Evolutionary conservation across 805 yeast species (phyloP), one percentile per base, ranked within the genome.

Genomic region (Spathaspora sp.): DNA sequence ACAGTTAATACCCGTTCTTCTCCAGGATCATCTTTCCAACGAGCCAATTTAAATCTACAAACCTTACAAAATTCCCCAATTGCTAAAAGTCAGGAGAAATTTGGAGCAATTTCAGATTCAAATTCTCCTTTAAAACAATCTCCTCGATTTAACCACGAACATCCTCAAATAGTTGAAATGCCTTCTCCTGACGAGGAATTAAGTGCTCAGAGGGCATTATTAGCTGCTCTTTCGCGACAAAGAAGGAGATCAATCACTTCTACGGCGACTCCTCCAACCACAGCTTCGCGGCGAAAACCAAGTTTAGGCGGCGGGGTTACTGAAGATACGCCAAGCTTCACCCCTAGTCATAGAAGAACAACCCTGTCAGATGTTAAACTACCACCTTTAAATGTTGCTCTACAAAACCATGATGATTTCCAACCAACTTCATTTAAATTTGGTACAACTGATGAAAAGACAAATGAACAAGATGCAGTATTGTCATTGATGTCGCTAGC

Each of bases 401-500:
- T 64, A 10, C 49, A 47, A 32, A 17, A 31, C 8, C 49, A 44
- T 26, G 53, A 50, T 19, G 43, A 50, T 12, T 39, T 31, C 46
- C 50, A 28, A 40, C 44, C 44, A 28, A 48, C n/a, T 39, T 16
- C 31, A 42, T 39, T 23, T 23, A 46, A n/a, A 45, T 43, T 14
- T 20, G 47, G 19, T 29, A 28, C 16, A 39, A 43, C 23, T 35
- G 50, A 52, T 16, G 51, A 48, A 17, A 53, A 58, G 20, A 63
- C 65, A 55, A 62, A 66, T 46, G 85, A 81, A 55, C 80, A 80
- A 57, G 85, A 80, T 47, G 85, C 85, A 6, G 76, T 81, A 10
- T 66, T 76, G 60, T 79, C 84, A 19, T 67, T 81, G 49, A 81
- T 81, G 75, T 77, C 83, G 39, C 67, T 81, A 42, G 73, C 85